Conservation (phyloP, 2,329 filamentous ascomycete species). For the Capronia epimyces region DNA sequence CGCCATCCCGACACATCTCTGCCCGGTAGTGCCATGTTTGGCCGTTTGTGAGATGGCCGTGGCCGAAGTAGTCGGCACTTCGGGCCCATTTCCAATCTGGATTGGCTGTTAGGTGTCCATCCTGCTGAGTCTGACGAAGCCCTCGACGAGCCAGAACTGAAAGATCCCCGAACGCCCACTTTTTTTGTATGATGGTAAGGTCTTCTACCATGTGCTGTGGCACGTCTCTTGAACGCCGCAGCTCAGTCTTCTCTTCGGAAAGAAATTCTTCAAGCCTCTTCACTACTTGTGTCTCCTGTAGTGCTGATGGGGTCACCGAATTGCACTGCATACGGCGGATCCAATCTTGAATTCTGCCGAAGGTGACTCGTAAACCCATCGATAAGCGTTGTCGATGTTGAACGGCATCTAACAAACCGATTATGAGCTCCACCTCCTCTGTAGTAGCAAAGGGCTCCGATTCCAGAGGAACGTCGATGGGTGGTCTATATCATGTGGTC, state of each 20-base stretch:
- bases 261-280: conserved; percentile 16
- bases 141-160: conserved; percentile 16
- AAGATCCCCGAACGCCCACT: conserved; percentile 24
- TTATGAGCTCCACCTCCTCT: conserved; percentile 1
- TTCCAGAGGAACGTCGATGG: background rate
- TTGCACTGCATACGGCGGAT: conserved; percentile 11
- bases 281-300: conserved; percentile 7
- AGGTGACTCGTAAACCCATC: background rate
- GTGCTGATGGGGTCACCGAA: conserved; percentile 9
- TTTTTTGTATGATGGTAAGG: conserved; percentile 15
- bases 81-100: conserved; percentile 7
- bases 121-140: background rate
- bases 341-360: conserved; percentile 10
- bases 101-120: background rate
- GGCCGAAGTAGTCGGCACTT: conserved; percentile 18
- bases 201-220: conserved; percentile 22
- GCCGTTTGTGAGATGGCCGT: conserved; percentile 29
- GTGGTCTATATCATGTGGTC: conserved; percentile 1
- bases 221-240: conserved; percentile 1
- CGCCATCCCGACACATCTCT: conserved; percentile 29
- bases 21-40: conserved; percentile 29
- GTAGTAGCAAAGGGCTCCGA: conserved; percentile 8
- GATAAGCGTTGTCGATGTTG: background rate
- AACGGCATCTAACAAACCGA: conserved; percentile 10
- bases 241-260: background rate